Base-by-base conservation (phyloP, 1,284 basidiomycete species). In the Rhodotorula sp. region DNA sequence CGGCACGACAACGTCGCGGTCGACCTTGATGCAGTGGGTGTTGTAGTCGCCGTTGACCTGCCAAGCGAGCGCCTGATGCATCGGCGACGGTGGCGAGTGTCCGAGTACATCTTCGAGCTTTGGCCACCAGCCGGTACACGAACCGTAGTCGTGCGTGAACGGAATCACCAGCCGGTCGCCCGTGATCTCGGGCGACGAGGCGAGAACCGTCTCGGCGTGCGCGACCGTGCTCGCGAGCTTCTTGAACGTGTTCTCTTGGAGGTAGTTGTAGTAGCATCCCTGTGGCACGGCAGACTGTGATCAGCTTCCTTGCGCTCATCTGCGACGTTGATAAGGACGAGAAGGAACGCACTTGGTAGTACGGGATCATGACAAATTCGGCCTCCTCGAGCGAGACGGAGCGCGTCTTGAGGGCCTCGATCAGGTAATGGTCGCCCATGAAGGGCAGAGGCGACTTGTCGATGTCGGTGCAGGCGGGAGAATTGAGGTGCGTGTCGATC, bases 121-220 rank as follows among this genome's bases (percentile, higher is more conserved):
- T 12, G 73, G 70, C 76, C 76, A 75, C 70, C 73, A 77, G 5
- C 76, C 75, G 3, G 74, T 77, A 68, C 75, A 76, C 34, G 70
- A 76, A 21, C 83, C 83, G 81, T 82, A 84, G 76, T 84, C 83
- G 77, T 83, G 83, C 43, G 82, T 83, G 73, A 83, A 77, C 16
- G 81, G 80, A 21, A 83, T 64, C 5, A 80, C 77, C 48, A 81
- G 74, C 34, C 79, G 76, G 14, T 77, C 74, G 34, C 78, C 78
- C 5, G 76, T 72, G 49, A 80, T 68, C 45, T 78, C 67, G 2
- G 70, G 62, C 0, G 76, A 63, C 5, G 79, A 70, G 47, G 77
- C 73, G 62, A 78, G 71, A 66, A 74, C 66, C 7, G 66, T 64
- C 58, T 77, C 76, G 68, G 76, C 72, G 58, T 66, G 68, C 1